These are phyloP conservation scores for Yarrowia bubula DNA, from an alignment of 805 yeast genomes.

Conservation along the genomic window DNA sequence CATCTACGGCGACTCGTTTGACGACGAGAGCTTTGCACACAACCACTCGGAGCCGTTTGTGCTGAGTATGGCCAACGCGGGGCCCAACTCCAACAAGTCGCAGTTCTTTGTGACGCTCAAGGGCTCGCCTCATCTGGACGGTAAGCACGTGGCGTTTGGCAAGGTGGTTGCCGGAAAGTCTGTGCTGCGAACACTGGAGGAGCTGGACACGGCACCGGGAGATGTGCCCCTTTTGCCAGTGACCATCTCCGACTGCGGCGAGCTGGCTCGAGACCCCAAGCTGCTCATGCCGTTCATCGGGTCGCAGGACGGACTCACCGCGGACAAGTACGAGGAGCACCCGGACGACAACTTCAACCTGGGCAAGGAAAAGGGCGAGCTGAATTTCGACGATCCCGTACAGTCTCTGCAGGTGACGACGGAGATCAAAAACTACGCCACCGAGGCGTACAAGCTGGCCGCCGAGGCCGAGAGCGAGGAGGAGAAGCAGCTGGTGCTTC, in stretches of 20 bases:
- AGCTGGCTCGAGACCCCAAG: slow-evolving; percentile 40
- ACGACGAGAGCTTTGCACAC: slow-evolving; percentile 71
- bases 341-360: slow-evolving; percentile 26
- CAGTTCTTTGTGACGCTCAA: slow-evolving; percentile 95
- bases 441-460: slow-evolving; percentile 13
- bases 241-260: slow-evolving; percentile 69
- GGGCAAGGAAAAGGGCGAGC: slow-evolving; percentile 10
- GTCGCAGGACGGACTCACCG: slow-evolving; percentile 14
- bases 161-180: slow-evolving; percentile 83
- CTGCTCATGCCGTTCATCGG: slow-evolving; percentile 15
- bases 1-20: slow-evolving; percentile 68
- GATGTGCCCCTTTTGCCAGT: slow-evolving; percentile 71
- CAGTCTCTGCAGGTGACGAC: neutral
- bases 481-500: neutral
- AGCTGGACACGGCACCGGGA: slow-evolving; percentile 62
- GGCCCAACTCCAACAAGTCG: slow-evolving; percentile 73
- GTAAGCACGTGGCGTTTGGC: slow-evolving; percentile 94
- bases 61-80: slow-evolving; percentile 81
- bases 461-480: neutral
- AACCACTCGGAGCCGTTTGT: slow-evolving; percentile 60
- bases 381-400: slow-evolving; percentile 7
- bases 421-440: slow-evolving; percentile 16
- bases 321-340: slow-evolving; percentile 14
- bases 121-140: slow-evolving; percentile 86
- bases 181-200: slow-evolving; percentile 71